Conservation (phyloP, 371 early-diverging fungal species). For the Synchytrium microbalum region DNA sequence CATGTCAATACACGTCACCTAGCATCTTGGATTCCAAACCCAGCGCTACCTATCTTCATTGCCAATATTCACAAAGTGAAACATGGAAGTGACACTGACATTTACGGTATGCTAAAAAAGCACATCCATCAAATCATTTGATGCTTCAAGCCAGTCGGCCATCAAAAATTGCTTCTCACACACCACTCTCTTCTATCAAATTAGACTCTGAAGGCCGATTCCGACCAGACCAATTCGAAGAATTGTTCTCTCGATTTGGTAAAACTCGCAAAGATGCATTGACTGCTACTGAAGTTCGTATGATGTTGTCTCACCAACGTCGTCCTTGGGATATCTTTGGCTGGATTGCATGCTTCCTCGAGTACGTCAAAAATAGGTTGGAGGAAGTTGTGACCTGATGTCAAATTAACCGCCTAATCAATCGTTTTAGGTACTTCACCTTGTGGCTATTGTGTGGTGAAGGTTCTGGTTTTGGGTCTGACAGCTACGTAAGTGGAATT, state of each 20-base stretch:
- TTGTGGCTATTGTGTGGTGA: slow-evolving; percentile 17
- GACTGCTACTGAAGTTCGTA: slow-evolving; percentile 14
- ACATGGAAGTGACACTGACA: slow-evolving; percentile 43
- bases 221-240: slow-evolving; percentile 41
- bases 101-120: slow-evolving; percentile 35
- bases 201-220: slow-evolving; percentile 24
- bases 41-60: slow-evolving; percentile 31
- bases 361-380: neutral
- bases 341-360: neutral
- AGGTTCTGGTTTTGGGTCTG: neutral
- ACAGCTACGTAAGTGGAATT: neutral
- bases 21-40: slow-evolving; percentile 20
- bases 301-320: neutral
- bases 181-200: too few relatives aligned
- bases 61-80: slow-evolving; percentile 38
- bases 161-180: neutral
- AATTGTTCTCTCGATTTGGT: slow-evolving; percentile 41
- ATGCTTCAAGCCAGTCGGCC: neutral
- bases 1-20: neutral
- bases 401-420: neutral
- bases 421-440: slow-evolving; percentile 9
- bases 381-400: neutral
- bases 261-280: slow-evolving; percentile 19
- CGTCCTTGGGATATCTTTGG: neutral
- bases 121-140: slow-evolving; percentile 16